Percentiles rank a stretch among this genome's conserved stretches.
Conservation (phyloP, 140 eudicot species). For the Ambrosia hybrid region DNA sequence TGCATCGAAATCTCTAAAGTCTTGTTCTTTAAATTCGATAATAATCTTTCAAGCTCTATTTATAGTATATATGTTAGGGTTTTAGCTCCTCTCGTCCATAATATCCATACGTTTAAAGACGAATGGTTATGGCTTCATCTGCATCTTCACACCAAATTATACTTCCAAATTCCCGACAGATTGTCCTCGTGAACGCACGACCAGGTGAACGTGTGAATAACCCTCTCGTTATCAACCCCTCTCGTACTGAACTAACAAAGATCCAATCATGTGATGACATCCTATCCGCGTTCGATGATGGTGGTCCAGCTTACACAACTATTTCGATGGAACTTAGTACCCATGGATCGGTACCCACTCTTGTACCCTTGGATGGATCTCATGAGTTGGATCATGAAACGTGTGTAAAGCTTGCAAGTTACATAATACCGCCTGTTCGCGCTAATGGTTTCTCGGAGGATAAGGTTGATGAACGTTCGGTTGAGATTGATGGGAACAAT, state of each 20-base stretch:
- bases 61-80: not conserved
- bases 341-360: not conserved
- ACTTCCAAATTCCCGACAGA: not conserved
- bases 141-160: constrained; percentile 1
- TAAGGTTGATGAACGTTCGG: not conserved
- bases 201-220: not conserved
- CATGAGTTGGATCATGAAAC: not conserved
- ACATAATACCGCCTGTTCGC: not conserved
- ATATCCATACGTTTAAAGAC: too few species aligned
- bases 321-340: not conserved
- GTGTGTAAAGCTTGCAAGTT: not conserved
- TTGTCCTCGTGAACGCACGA: not conserved
- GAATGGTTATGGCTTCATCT: not conserved
- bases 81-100: not conserved
- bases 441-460: not conserved
- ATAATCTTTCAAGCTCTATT: too few species aligned
- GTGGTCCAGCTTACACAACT: not conserved
- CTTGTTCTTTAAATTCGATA: too few species aligned
- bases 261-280: not conserved
- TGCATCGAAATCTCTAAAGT: too few species aligned
- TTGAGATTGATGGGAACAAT: not conserved
- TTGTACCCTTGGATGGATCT: not conserved
- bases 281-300: not conserved
- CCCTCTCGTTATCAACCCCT: not conserved
- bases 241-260: not conserved